These are phyloP conservation scores for Flueggea neowawraea DNA, from an alignment of 441 rosid genomes.

Conservation along the genomic window DNA sequence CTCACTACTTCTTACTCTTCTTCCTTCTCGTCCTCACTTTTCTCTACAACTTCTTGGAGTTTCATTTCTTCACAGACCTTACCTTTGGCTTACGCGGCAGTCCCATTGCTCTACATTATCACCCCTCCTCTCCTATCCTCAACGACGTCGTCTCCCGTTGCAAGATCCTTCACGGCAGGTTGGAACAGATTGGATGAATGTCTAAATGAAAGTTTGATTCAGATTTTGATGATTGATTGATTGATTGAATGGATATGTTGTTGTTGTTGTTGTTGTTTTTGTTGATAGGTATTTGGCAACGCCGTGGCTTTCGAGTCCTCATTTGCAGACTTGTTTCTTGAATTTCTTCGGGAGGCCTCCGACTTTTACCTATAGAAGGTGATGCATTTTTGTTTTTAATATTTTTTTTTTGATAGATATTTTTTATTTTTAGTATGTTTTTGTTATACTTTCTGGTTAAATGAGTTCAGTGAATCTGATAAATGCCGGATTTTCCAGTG, in stretches of 20 bases:
- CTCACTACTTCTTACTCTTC: slow-evolving; percentile 43
- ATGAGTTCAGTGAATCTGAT: too few relatives aligned
- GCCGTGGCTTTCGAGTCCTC: slow-evolving; percentile 89
- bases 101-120: slow-evolving; percentile 41
- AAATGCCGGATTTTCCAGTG: too few relatives aligned
- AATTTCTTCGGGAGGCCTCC: slow-evolving; percentile 77
- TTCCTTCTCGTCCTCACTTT: slow-evolving; percentile 20
- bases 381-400: background rate
- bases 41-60: slow-evolving; percentile 61
- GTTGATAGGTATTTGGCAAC: slow-evolving; percentile 57
- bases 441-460: too few relatives aligned
- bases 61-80: slow-evolving; percentile 57
- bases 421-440: too few relatives aligned
- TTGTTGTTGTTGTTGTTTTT: background rate
- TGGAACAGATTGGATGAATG: too few relatives aligned
- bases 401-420: background rate
- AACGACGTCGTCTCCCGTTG: slow-evolving; percentile 58
- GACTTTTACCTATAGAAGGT: slow-evolving; percentile 68
- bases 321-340: slow-evolving; percentile 66
- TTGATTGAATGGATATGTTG: background rate
- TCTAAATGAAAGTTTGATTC: background rate
- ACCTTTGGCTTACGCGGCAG: slow-evolving; percentile 41
- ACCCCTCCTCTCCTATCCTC: slow-evolving; percentile 48
- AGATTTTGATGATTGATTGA: background rate
- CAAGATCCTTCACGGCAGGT: slow-evolving; percentile 70